Evolutionary conservation across 2,329 filamentous ascomycete genomes (phyloP).

Genomic region (Beauveria bassiana): DNA sequence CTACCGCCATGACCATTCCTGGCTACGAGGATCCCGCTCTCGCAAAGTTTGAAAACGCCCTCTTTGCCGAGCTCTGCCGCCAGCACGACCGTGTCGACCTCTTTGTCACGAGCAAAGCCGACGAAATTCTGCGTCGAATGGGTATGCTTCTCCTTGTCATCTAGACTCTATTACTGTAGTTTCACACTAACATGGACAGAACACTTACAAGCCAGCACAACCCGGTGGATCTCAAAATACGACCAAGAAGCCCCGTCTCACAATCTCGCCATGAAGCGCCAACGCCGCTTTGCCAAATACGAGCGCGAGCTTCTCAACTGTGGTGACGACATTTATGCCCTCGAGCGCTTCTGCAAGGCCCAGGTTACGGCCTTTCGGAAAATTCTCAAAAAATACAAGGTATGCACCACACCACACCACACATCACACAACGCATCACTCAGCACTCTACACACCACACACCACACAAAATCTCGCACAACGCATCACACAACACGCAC

Average conservation of each 20-base stretch:
- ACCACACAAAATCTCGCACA: too few species aligned
- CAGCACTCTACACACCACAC: too few species aligned
- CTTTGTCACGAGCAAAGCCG: slow-evolving; percentile 72
- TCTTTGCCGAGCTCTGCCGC: slow-evolving; percentile 61
- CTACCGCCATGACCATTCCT: slow-evolving; percentile 64
- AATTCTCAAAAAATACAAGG: slow-evolving; percentile 76
- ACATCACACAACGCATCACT: too few species aligned
- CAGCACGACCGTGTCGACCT: slow-evolving; percentile 73
- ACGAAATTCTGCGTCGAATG: slow-evolving; percentile 65
- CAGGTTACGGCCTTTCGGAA: slow-evolving; percentile 74
- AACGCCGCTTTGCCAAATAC: slow-evolving; percentile 45
- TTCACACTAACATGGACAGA: slow-evolving; percentile 25
- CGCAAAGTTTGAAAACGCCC: slow-evolving; percentile 59
- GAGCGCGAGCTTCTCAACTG: slow-evolving; percentile 47
- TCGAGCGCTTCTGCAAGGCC: slow-evolving; percentile 65
- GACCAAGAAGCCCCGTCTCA: slow-evolving; percentile 21
- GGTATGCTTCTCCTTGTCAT: slow-evolving; percentile 32
- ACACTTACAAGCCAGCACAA: slow-evolving; percentile 40
- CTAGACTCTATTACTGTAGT: too few species aligned
- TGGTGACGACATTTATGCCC: slow-evolving; percentile 61
- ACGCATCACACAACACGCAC: too few species aligned
- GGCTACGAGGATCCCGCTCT: slow-evolving; percentile 55
- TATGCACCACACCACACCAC: slow-evolving; percentile 22
- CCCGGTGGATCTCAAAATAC: slow-evolving; percentile 39
- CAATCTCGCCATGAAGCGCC: slow-evolving; percentile 35